Conservation (phyloP, 441 rosid species). For the Omphalea diandra region DNA sequence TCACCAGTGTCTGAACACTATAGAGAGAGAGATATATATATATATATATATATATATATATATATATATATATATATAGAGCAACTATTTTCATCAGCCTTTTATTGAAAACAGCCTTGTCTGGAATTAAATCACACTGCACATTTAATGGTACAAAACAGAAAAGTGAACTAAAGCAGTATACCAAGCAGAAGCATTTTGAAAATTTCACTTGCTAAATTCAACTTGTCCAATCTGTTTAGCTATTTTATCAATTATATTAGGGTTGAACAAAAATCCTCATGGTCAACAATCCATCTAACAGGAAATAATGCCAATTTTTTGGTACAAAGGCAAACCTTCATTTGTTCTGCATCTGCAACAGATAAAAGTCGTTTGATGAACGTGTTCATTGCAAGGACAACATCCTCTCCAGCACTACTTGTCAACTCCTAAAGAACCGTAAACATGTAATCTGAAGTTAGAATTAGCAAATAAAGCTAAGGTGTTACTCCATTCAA, state of each 20-base stretch:
- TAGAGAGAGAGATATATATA: no score
- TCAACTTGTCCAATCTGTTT: slow-evolving; percentile 2
- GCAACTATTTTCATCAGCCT: no score
- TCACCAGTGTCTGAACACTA: no score
- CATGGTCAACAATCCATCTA: not conserved
- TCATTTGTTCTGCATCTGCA: slow-evolving; percentile 81
- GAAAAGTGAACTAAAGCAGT: not conserved
- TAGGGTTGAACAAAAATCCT: not conserved
- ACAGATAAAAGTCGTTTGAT: slow-evolving; percentile 89
- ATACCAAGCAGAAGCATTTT: not conserved
- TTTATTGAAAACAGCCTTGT: no score
- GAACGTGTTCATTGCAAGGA: slow-evolving; percentile 92
- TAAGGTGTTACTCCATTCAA: not conserved
- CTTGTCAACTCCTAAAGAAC: slow-evolving; percentile 75
- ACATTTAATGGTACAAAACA: not conserved
- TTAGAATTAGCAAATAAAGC: slow-evolving; percentile 10
- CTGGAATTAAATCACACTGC: not conserved
- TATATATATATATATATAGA: no score
- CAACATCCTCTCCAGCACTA: slow-evolving; percentile 93
- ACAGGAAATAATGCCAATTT: slow-evolving; percentile 2
- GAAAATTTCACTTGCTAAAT: not conserved
- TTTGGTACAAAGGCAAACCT: slow-evolving; percentile 46
- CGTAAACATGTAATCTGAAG: slow-evolving; percentile 13
- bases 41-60: no score
- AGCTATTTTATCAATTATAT: not conserved